Evolutionary conservation across 2,329 filamentous ascomycete species (phyloP).

Genomic region (Diaporthe sp.): DNA sequence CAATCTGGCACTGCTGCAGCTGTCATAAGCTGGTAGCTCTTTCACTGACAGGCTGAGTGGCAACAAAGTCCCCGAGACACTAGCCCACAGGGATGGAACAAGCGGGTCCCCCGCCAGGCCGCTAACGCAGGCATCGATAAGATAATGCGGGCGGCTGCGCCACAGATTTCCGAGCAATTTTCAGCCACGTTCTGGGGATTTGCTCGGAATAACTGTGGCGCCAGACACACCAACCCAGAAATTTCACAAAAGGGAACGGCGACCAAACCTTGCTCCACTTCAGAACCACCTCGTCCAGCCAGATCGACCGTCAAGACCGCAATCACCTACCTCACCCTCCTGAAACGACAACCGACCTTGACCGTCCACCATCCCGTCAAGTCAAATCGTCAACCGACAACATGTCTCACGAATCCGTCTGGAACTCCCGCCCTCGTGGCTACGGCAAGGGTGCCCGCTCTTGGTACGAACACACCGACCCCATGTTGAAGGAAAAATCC

Average conservation of each 20-base stretch:
- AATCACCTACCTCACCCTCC: conserved; percentile 39
- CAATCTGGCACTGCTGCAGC: conserved; percentile 37
- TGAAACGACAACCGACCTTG: conserved; percentile 39
- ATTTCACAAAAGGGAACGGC: conserved; percentile 44
- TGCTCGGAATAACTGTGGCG: conserved; percentile 18
- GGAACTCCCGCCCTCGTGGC: conserved; percentile 97
- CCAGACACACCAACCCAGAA: conserved; percentile 43
- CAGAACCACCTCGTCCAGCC: conserved; percentile 38
- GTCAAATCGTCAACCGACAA: conserved; percentile 54
- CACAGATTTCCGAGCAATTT: background rate
- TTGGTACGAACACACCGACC: conserved; percentile 77
- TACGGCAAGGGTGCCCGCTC: conserved; percentile 96
- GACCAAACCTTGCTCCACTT: conserved; percentile 41
- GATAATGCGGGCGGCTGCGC: conserved; percentile 26
- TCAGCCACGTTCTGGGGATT: background rate
- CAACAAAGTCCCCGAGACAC: conserved; percentile 15
- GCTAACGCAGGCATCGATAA: conserved; percentile 10
- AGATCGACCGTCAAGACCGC: conserved; percentile 39
- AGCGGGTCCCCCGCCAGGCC: background rate
- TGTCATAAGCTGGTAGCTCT: conserved; percentile 33
- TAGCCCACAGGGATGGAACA: background rate
- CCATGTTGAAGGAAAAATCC: conserved; percentile 26
- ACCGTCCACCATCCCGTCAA: conserved; percentile 46
- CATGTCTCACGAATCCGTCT: conserved; percentile 91
- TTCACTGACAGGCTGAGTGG: conserved; percentile 17